phyloP scores from a whole-genome alignment of 2,329 filamentous ascomycete species.

The Colletotrichum lupini region DNA sequence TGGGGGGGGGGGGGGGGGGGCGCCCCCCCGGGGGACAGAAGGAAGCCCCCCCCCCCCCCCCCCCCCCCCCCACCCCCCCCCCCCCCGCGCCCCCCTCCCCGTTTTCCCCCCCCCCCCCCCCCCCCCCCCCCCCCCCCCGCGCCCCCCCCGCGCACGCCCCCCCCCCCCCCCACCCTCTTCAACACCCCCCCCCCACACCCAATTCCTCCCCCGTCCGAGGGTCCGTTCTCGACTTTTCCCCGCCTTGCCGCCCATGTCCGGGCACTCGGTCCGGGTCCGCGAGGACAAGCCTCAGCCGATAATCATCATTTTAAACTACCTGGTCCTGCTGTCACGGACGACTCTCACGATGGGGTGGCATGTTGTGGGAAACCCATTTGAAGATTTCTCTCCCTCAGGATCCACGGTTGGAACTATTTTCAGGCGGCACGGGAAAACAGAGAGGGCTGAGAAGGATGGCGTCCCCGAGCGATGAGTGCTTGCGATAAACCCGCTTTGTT shows the following conservation, averaged over 20 bases:
- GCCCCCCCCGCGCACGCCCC: too few species aligned
- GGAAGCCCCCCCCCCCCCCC: too few species aligned
- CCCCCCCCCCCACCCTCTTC: too few species aligned
- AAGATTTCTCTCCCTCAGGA: background rate
- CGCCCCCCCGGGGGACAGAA: too few species aligned
- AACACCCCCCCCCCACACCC: too few species aligned
- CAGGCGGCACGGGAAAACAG: background rate
- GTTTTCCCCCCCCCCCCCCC: too few species aligned
- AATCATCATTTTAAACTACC: background rate
- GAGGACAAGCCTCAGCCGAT: background rate
- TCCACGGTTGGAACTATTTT: background rate
- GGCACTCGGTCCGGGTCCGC: constrained; percentile 5
- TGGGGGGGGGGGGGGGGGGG: background rate
- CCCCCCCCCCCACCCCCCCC: too few species aligned
- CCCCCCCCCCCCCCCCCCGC: too few species aligned
- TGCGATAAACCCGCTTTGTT: background rate
- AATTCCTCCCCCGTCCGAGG: background rate
- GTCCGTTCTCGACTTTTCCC: background rate
- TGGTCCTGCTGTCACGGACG: background rate
- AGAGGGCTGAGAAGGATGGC: background rate
- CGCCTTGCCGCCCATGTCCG: background rate
- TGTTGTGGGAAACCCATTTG: background rate
- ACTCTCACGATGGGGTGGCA: background rate
- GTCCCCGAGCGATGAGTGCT: background rate
- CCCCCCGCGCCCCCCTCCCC: too few species aligned